Conservation (phyloP, 192 early-diverging fungal species). For the Coemansia nantahalensis region DNA sequence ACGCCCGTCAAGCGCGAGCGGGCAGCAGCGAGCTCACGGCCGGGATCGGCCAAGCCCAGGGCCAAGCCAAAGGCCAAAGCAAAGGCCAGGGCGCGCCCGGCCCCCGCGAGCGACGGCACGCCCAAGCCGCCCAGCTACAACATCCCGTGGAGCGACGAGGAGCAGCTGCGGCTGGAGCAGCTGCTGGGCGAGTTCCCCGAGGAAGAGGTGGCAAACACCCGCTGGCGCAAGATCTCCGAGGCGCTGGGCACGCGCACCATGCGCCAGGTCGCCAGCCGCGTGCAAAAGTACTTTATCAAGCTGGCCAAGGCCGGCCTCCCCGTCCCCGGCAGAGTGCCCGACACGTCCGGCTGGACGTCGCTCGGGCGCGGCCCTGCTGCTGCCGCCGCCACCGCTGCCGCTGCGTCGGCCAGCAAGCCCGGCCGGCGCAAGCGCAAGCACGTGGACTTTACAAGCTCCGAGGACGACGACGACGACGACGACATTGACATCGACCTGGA, state of each 20-base stretch:
- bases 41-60: not conserved
- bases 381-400: not conserved
- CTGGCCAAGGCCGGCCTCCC: slow-evolving; percentile 68
- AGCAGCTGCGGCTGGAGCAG: slow-evolving; percentile 60
- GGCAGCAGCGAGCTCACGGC: slow-evolving; percentile 17
- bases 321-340: slow-evolving; percentile 63
- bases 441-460: slow-evolving; percentile 46
- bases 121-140: slow-evolving; percentile 61
- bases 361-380: slow-evolving; percentile 6
- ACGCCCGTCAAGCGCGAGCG: slow-evolving; percentile 3
- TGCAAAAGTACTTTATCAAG: slow-evolving; percentile 82
- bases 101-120: slow-evolving; percentile 22
- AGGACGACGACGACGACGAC: slow-evolving; percentile 16
- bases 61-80: not conserved
- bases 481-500: slow-evolving; percentile 5
- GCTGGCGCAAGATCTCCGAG: slow-evolving; percentile 69
- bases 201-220: slow-evolving; percentile 65
- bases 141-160: slow-evolving; percentile 69
- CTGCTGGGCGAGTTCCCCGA: slow-evolving; percentile 65
- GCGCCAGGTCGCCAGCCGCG: slow-evolving; percentile 70
- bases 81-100: no score
- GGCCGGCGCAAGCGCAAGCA: slow-evolving; percentile 10
- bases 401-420: not conserved
- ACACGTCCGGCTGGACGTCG: slow-evolving; percentile 46
- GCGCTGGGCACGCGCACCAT: slow-evolving; percentile 69